Percentiles rank a stretch among this genome's conserved stretches.
phyloP scores from a whole-genome alignment of 805 yeast species.

The Kregervanrija fluxuum region DNA sequence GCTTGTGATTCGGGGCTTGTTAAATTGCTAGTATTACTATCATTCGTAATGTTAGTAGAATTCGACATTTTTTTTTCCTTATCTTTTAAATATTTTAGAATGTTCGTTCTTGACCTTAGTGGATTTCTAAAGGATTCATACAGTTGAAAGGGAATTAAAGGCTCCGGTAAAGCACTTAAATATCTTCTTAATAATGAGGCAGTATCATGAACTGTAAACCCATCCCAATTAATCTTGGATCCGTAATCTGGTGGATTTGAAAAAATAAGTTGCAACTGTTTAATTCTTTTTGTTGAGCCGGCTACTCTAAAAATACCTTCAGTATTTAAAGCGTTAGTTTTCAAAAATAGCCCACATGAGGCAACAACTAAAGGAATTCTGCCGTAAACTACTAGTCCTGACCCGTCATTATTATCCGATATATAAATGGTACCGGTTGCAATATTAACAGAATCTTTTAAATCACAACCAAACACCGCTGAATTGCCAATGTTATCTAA shows the following conservation, averaged over 20 bases:
- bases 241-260: slow-evolving; percentile 89
- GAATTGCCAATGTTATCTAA: slow-evolving; percentile 38
- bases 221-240: slow-evolving; percentile 81
- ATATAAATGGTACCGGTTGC: slow-evolving; percentile 76
- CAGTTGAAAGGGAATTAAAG: slow-evolving; percentile 70
- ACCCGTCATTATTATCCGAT: slow-evolving; percentile 41
- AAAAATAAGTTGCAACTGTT: slow-evolving; percentile 76
- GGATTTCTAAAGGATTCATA: slow-evolving; percentile 80
- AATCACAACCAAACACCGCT: slow-evolving; percentile 73
- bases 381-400: slow-evolving; percentile 73
- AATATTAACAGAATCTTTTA: slow-evolving; percentile 59
- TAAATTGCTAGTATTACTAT: not conserved
- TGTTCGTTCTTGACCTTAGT: slow-evolving; percentile 53
- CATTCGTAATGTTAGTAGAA: not conserved
- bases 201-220: slow-evolving; percentile 94
- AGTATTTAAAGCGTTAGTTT: slow-evolving; percentile 65
- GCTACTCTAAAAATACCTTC: slow-evolving; percentile 94
- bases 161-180: slow-evolving; percentile 85
- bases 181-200: slow-evolving; percentile 84
- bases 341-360: slow-evolving; percentile 82
- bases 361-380: slow-evolving; percentile 92
- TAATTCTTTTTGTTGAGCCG: slow-evolving; percentile 83
- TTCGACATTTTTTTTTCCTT: slow-evolving; percentile 28
- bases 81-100: slow-evolving; percentile 57
- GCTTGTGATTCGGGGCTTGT: not conserved